A percentile compares a stretch with the other conserved stretches of the same genome.
Evolutionary conservation across 108 stramenopile genomes (phyloP).

Genomic region (Nitzschia putrida): DNA sequence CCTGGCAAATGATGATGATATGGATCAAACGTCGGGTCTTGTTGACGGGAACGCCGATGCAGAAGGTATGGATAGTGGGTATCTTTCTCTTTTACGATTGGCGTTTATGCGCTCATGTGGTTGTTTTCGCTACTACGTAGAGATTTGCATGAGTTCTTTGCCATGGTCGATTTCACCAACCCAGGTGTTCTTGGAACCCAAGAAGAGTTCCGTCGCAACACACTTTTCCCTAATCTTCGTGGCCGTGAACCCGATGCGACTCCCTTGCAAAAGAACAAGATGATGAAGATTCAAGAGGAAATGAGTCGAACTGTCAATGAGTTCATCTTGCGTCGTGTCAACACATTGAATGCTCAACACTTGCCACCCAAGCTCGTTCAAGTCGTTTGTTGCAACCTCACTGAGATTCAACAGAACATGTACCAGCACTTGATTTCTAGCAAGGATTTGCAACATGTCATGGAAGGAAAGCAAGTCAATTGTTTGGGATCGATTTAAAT

Average conservation of each 20-base stretch:
- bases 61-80: conserved; percentile 33
- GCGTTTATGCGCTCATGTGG: neutral
- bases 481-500: conserved; percentile 92
- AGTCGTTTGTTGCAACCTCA: conserved; percentile 96
- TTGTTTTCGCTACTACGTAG: conserved; percentile 24
- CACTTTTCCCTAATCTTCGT: conserved; percentile 82
- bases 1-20: no score
- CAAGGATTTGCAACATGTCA: conserved; percentile 94
- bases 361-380: conserved; percentile 98
- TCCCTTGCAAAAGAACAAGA: conserved; percentile 74
- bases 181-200: conserved; percentile 88
- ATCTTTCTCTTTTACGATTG: neutral
- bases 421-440: conserved; percentile 89
- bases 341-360: conserved; percentile 96
- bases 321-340: conserved; percentile 95
- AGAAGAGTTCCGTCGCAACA: conserved; percentile 82
- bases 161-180: conserved; percentile 98
- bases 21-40: conserved; percentile 89
- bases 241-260: conserved; percentile 97
- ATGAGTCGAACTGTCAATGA: conserved; percentile 91
- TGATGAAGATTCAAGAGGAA: conserved; percentile 87
- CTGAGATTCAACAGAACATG: conserved; percentile 94
- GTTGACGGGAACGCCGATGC: conserved; percentile 96
- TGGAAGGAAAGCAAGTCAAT: conserved; percentile 97
- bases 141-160: conserved; percentile 93